These are phyloP conservation scores for Plasmodiophora brassicae DNA, from an alignment of 208 protist genomes.

Conservation along the genomic window DNA sequence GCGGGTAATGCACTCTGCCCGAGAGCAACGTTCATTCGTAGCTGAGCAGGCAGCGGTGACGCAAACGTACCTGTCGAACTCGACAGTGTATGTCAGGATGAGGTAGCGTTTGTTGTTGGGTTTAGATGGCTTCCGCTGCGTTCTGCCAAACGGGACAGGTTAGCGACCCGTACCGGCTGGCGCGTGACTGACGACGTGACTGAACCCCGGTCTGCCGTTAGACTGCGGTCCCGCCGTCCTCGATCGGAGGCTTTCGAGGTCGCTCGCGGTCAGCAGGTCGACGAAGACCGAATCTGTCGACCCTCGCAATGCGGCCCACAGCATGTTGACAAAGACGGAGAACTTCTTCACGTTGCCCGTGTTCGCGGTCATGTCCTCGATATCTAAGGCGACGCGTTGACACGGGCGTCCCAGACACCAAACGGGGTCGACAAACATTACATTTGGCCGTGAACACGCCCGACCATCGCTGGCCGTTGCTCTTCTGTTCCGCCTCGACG, in stretches of 20 bases:
- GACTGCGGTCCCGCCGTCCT: neutral
- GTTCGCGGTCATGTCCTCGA: neutral
- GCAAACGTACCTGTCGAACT: conserved; percentile 10
- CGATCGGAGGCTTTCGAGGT: neutral
- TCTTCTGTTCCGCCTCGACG: neutral
- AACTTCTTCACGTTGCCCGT: conserved; percentile 23
- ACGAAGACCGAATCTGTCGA: neutral
- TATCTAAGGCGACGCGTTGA: neutral
- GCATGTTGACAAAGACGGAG: conserved; percentile 22
- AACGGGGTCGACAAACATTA: neutral
- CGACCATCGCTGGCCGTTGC: neutral
- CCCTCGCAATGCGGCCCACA: neutral
- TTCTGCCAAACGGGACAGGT: too few species aligned
- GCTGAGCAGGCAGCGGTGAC: too few species aligned
- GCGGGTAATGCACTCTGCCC: conserved; percentile 8
- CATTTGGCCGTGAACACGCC: neutral
- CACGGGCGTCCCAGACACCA: neutral
- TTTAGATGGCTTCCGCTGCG: neutral
- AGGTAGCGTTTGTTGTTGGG: conserved; percentile 16
- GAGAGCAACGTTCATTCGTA: neutral
- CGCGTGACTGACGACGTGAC: too few species aligned
- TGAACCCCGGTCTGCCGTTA: neutral
- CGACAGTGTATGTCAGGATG: neutral
- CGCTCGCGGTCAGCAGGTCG: neutral
- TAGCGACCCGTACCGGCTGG: too few species aligned